These are phyloP conservation scores for Globisporangium barbulae DNA, from an alignment of 352 stramenopile species.

Conservation along the genomic window DNA sequence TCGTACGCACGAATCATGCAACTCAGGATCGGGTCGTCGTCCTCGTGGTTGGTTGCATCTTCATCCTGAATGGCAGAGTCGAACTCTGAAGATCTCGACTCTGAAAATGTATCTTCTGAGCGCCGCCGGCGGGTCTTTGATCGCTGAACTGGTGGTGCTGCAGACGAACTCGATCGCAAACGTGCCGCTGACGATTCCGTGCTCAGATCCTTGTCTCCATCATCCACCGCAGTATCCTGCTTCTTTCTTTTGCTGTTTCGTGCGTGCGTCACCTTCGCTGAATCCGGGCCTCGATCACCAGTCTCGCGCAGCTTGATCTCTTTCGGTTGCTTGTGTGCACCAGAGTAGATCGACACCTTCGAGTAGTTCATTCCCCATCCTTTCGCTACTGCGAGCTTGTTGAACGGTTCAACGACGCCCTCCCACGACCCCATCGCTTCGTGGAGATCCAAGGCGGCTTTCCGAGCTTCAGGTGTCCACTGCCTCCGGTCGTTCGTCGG, in stretches of 20 bases:
- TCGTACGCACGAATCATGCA: neutral
- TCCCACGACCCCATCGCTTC: neutral
- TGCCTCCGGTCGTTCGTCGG: neutral
- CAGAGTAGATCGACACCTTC: neutral
- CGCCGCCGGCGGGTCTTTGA: neutral
- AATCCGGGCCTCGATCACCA: neutral
- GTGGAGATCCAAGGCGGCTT: neutral
- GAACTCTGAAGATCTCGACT: too few species aligned
- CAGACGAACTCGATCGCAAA: neutral
- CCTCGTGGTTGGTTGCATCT: neutral
- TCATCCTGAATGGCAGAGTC: neutral
- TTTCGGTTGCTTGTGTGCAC: neutral
- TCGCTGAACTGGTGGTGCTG: neutral
- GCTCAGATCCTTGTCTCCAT: neutral
- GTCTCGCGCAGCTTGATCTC: neutral
- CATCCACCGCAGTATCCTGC: neutral
- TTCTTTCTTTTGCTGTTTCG: neutral
- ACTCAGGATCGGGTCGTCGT: neutral
- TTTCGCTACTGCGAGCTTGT: neutral
- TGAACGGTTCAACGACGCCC: neutral
- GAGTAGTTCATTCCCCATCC: neutral
- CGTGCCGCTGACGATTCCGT: neutral
- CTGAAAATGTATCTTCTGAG: neutral
- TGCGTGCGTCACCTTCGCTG: neutral
- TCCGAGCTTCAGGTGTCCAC: neutral